Conservation (phyloP, 495 filamentous ascomycete species). For the Podospora pseudopauciseta region DNA sequence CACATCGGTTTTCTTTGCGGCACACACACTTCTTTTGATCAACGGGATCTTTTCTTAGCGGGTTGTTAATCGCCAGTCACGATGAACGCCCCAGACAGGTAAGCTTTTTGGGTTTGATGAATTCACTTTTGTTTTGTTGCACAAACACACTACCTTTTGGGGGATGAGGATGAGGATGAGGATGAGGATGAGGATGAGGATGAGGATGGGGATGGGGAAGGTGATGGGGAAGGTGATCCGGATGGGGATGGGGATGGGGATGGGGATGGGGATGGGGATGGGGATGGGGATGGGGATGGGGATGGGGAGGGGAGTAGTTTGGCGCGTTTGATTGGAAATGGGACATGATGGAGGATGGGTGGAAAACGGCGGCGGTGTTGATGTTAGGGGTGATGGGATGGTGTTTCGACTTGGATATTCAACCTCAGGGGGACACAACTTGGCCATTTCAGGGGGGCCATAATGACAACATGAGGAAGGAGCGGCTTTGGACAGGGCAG, state of each 20-base stretch:
- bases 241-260: too few species aligned
- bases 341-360: too few species aligned
- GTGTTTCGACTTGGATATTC: not conserved
- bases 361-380: too few species aligned
- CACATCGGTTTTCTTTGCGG: not conserved
- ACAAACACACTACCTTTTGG: not conserved
- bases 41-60: not conserved
- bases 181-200: not conserved
- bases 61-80: not conserved
- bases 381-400: too few species aligned
- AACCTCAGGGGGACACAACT: not conserved
- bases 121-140: not conserved
- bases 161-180: not conserved
- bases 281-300: not conserved
- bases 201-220: not conserved
- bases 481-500: too few species aligned
- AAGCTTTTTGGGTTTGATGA: not conserved
- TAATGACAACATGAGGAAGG: too few species aligned
- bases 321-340: too few species aligned
- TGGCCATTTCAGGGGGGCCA: too few species aligned
- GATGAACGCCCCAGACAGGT: conserved; percentile 24
- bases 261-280: too few species aligned
- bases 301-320: too few species aligned
- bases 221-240: too few species aligned
- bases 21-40: not conserved